Evolutionary conservation across 176 grass and related monocot genomes (phyloP), one percentile per base, ranked within the genome.

Genomic region (Avena sativa): DNA sequence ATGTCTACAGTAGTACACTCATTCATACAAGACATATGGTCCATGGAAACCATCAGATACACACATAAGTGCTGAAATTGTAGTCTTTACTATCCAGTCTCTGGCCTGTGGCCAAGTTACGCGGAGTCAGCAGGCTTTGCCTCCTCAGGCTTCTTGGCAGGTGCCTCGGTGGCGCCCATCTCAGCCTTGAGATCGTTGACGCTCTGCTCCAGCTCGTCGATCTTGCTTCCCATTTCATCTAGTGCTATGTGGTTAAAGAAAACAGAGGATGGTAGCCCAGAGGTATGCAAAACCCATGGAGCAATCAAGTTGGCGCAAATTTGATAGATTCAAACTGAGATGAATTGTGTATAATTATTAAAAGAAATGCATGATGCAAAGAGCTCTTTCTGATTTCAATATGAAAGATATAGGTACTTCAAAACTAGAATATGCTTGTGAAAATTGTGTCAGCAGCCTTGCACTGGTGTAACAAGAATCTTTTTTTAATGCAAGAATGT

Each of bases 181-280:
- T 98, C 96, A 76, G 90, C 79, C 91, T 98, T 98, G 25, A 98
- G 96, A 26, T 94, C 87, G 0, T 92, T 98, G n/a, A 98, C 86
- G 83, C 92, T 92, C 87, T 98, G 88, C 89, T 98, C 96, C 78
- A 98, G 90, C 66, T 98, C 93, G 12, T 98, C 90, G 6, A 98
- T 98, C 89, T 93, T 95, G 74, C 78, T 87, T 86, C 92, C 96
- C 92, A 98, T 98, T 76, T 98, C 96, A 84, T 98, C 96, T 84
- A 95, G 96, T 98, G 90, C 79, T 71, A 43, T 64, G 86, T 6
- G 63, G 91, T 98, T 91, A 98, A 95, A 88, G 83, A 78, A 87
- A 90, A 78, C 20, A 86, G 44, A 91, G 36, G 3, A 66, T 40
- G 20, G 85, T 36, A 43, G 26, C 16, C 68, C 6, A 44, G 4